Conservation (phyloP, 2,329 filamentous ascomycete genomes). For the Alternaria brassicae region DNA sequence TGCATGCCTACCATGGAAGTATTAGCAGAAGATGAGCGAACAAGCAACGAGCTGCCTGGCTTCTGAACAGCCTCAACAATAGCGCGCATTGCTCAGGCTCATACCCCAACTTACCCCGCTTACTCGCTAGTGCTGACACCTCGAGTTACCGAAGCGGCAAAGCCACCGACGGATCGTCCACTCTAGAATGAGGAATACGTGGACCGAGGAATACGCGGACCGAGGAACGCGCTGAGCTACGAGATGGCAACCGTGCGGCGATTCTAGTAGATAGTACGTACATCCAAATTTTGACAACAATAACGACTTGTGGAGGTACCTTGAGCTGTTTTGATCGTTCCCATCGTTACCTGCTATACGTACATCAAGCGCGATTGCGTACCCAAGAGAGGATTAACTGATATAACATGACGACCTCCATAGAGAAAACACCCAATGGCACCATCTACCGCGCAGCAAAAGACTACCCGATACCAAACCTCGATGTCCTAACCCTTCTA, state of each 20-base stretch:
- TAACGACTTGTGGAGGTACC: not conserved
- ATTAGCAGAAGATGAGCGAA: not conserved
- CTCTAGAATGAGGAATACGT: not conserved
- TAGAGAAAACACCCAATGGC: constrained; percentile 42
- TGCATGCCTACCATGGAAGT: not conserved
- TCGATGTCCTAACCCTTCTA: constrained; percentile 53
- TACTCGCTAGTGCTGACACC: constrained; percentile 31
- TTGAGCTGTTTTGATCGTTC: not conserved
- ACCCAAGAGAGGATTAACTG: no score
- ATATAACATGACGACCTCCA: constrained; percentile 40
- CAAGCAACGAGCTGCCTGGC: no score
- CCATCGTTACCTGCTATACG: no score
- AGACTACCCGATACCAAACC: constrained; percentile 44
- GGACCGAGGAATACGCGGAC: not conserved
- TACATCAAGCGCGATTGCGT: no score
- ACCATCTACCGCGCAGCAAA: constrained; percentile 43
- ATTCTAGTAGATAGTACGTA: not conserved
- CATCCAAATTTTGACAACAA: not conserved
- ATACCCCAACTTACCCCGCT: constrained; percentile 28
- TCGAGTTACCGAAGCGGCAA: constrained; percentile 31
- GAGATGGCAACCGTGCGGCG: not conserved
- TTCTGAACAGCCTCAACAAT: not conserved
- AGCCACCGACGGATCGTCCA: constrained; percentile 6
- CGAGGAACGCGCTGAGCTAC: not conserved
- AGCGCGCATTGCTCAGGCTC: no score